Evolutionary conservation across 2,329 filamentous ascomycete species (phyloP).

Genomic region (Penicillium sp.): DNA sequence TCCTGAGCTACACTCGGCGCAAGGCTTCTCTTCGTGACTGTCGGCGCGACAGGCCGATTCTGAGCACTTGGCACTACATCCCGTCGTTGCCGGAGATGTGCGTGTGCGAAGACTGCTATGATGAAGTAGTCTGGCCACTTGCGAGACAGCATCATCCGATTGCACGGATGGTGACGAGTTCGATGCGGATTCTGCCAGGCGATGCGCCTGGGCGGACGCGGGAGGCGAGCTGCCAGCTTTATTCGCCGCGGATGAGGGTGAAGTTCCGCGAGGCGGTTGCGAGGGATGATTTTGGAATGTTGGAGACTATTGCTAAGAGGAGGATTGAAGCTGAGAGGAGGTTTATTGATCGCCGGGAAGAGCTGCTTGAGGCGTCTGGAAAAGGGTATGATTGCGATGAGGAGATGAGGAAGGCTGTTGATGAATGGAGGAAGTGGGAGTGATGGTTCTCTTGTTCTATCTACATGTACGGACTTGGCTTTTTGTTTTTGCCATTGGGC

Average conservation of each 20-base stretch:
- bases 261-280: constrained; percentile 69
- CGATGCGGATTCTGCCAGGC: constrained; percentile 60
- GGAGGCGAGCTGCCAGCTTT: constrained; percentile 70
- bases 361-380: constrained; percentile 59
- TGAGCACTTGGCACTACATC: constrained; percentile 77
- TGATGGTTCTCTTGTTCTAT: constrained; percentile 27
- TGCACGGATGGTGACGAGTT: constrained; percentile 66
- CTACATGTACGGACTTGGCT: not conserved
- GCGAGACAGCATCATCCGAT: constrained; percentile 58
- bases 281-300: constrained; percentile 65
- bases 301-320: constrained; percentile 64
- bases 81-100: constrained; percentile 74
- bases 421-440: constrained; percentile 58
- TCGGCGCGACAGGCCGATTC: constrained; percentile 61
- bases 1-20: constrained; percentile 66
- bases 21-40: constrained; percentile 65
- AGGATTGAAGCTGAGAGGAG: constrained; percentile 60
- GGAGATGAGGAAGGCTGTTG: constrained; percentile 52
- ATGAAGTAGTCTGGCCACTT: constrained; percentile 73
- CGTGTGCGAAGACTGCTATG: constrained; percentile 85
- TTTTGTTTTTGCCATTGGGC: not conserved
- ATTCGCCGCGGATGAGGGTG: constrained; percentile 75
- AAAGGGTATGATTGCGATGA: constrained; percentile 55
- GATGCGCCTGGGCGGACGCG: constrained; percentile 39
- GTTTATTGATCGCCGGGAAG: constrained; percentile 58